Conservation (phyloP, 495 filamentous ascomycete genomes). For the Penicillium simplicissimum region DNA sequence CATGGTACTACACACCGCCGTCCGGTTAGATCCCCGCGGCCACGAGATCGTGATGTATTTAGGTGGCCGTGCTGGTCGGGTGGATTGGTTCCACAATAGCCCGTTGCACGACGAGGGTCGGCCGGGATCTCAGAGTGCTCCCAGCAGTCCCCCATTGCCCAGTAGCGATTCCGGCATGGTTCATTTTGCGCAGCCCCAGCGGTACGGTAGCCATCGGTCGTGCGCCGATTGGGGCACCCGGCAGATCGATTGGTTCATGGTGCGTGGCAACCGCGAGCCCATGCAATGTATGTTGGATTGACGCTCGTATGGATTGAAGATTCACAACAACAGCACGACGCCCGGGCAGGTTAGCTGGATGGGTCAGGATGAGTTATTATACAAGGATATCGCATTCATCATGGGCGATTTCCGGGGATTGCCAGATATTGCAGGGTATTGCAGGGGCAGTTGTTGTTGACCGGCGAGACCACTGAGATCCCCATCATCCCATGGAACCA, state of each 20-base stretch:
- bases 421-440: neutral
- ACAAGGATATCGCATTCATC: neutral
- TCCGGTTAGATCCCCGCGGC: too few relatives aligned
- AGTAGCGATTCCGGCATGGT: too few relatives aligned
- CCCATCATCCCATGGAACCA: neutral
- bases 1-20: too few relatives aligned
- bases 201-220: neutral
- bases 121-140: too few relatives aligned
- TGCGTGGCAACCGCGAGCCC: neutral
- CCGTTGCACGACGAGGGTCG: too few relatives aligned
- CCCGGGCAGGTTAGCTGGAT: neutral
- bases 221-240: neutral
- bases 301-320: neutral
- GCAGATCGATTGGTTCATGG: neutral
- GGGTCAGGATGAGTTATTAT: neutral
- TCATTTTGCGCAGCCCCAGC: too few relatives aligned
- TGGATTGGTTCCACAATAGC: too few relatives aligned
- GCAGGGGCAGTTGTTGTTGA: neutral
- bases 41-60: too few relatives aligned
- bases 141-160: too few relatives aligned
- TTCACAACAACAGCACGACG: neutral
- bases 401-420: conserved; percentile 4
- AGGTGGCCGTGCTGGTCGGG: too few relatives aligned
- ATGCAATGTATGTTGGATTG: conserved; percentile 1
- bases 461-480: neutral